Percentiles rank a stretch among this genome's conserved stretches.
Evolutionary conservation across 768 basidiomycete genomes (phyloP).

Genomic region (Candolleomyces eurysporus): DNA sequence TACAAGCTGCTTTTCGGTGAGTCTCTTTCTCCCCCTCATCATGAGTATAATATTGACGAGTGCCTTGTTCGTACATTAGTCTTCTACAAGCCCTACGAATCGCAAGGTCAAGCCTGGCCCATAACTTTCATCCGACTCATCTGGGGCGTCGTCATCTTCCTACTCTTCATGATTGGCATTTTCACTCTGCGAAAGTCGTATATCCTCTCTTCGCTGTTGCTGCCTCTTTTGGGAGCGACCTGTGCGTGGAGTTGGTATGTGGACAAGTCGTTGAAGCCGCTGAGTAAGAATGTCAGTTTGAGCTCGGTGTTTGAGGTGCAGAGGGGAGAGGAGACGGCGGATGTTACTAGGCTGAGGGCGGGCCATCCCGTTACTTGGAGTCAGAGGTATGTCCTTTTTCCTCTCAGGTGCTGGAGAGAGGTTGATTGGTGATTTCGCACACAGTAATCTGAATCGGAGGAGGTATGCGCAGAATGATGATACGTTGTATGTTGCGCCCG

Average conservation of each 20-base stretch:
- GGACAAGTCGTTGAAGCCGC: conserved; percentile 59
- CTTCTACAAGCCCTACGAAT: conserved; percentile 98
- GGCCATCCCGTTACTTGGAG: conserved; percentile 89
- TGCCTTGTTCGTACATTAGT: conserved; percentile 44
- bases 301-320: conserved; percentile 89
- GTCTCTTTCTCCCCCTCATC: conserved; percentile 21
- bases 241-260: conserved; percentile 81
- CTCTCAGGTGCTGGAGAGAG: not conserved
- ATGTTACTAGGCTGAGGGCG: conserved; percentile 67
- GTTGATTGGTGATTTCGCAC: not conserved
- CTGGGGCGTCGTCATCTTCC: conserved; percentile 91
- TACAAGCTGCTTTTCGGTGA: conserved; percentile 93
- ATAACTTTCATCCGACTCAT: conserved; percentile 90
- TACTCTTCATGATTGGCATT: conserved; percentile 95
- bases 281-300: conserved; percentile 82
- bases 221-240: conserved; percentile 75
- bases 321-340: conserved; percentile 82
- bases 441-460: conserved; percentile 79
- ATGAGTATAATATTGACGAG: too few relatives aligned
- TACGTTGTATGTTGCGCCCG: conserved; percentile 91
- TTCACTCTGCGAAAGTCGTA: conserved; percentile 64
- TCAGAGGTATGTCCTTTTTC: too few relatives aligned
- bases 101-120: conserved; percentile 96
- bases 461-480: conserved; percentile 94
- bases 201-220: conserved; percentile 53